Evolutionary conservation across 176 grass and related monocot species (phyloP).

Genomic region (Rhipidocladum racemiflorum): DNA sequence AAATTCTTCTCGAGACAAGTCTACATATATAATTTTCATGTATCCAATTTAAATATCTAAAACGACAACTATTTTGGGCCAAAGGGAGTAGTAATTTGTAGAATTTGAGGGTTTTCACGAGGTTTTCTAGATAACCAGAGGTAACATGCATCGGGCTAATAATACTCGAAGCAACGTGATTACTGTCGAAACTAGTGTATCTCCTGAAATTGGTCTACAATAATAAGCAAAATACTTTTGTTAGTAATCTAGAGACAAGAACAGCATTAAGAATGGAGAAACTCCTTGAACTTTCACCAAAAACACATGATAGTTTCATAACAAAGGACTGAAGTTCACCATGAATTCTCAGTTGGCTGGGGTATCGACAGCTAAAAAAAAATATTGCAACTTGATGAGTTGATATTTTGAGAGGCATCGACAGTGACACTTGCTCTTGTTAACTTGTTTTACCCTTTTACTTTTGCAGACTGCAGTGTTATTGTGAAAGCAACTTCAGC

Average conservation of each 20-base stretch:
- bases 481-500: slow-evolving; percentile 28
- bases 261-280: not conserved
- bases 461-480: slow-evolving; percentile 1
- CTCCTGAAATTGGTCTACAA: not conserved
- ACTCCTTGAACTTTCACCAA: not conserved
- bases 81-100: not conserved
- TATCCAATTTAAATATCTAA: no score
- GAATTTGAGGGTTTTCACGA: not conserved
- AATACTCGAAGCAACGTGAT: no score
- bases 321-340: not conserved
- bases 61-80: no score
- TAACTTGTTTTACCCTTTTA: no score
- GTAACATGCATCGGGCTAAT: not conserved
- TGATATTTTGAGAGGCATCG: not conserved
- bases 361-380: not conserved
- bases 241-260: not conserved
- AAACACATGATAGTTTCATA: not conserved
- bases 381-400: not conserved
- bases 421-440: no score
- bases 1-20: no score
- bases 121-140: not conserved
- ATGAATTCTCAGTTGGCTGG: not conserved
- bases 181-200: no score
- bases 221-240: not conserved
- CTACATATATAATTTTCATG: no score